These are phyloP conservation scores for Ophiostoma himal-ulmi DNA, from an alignment of 2,329 filamentous ascomycete species.

Conservation along the genomic window DNA sequence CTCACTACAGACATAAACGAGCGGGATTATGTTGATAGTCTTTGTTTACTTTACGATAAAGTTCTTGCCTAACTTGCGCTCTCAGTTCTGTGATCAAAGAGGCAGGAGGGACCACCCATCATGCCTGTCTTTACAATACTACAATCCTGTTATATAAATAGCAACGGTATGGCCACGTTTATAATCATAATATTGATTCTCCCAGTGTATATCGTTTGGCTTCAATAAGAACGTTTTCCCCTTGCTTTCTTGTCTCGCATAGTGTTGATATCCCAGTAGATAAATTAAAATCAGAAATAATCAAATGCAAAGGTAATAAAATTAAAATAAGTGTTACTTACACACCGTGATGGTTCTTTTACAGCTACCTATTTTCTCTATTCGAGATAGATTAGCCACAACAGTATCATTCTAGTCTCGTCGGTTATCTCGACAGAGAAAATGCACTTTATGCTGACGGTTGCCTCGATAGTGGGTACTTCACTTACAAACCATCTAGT, in stretches of 20 bases:
- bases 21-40: background rate
- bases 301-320: too few relatives aligned
- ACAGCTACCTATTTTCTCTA: too few relatives aligned
- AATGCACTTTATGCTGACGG: background rate
- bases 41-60: background rate
- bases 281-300: too few relatives aligned
- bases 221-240: too few relatives aligned
- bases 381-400: background rate
- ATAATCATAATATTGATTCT: background rate
- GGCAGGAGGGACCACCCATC: background rate
- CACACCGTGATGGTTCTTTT: too few relatives aligned
- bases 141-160: background rate
- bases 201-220: too few relatives aligned
- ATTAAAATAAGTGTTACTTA: too few relatives aligned
- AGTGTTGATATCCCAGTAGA: too few relatives aligned
- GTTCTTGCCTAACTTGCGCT: background rate
- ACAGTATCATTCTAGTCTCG: background rate
- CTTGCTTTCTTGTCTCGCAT: too few relatives aligned
- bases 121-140: background rate
- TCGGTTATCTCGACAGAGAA: background rate
- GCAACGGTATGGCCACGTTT: background rate
- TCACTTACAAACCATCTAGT: slow-evolving; percentile 2
- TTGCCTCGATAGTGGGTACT: background rate
- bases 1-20: background rate
- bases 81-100: background rate